phyloP scores from a whole-genome alignment of 2,329 filamentous ascomycete genomes.

The Penicillium thymicola region DNA sequence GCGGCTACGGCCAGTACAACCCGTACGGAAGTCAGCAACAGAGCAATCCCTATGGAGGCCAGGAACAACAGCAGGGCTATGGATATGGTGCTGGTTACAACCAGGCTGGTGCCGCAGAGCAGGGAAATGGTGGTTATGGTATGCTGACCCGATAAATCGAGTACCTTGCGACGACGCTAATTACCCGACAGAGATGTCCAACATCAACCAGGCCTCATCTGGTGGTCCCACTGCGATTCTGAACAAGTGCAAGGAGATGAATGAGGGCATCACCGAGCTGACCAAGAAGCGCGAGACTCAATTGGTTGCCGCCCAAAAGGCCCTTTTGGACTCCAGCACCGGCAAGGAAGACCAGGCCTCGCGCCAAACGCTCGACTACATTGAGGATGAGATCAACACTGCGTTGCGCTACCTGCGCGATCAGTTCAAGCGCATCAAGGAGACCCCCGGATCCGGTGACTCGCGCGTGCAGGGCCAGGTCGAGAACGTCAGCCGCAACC shows the following conservation, averaged over 20 bases:
- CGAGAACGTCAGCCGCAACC: constrained; percentile 70
- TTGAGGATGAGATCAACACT: constrained; percentile 77
- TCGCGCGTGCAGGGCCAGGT: constrained; percentile 76
- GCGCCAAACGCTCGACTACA: constrained; percentile 66
- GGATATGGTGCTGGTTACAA: constrained; percentile 27
- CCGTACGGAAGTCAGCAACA: constrained; percentile 46
- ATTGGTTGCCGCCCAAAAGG: constrained; percentile 62
- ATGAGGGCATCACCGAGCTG: constrained; percentile 71
- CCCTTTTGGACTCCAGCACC: constrained; percentile 72
- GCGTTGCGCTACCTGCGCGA: constrained; percentile 76
- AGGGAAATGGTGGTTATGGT: constrained; percentile 39
- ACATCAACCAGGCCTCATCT: constrained; percentile 24
- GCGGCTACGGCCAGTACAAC: constrained; percentile 55
- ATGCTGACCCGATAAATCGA: constrained; percentile 15
- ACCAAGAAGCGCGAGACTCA: constrained; percentile 54
- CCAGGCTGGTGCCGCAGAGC: constrained; percentile 30
- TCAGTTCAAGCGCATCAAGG: constrained; percentile 78
- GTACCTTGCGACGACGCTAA: constrained; percentile 17
- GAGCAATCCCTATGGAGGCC: constrained; percentile 29
- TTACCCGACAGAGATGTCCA: constrained; percentile 41
- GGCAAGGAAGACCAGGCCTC: constrained; percentile 63
- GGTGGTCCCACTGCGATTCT: constrained; percentile 72
- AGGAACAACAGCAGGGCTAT: constrained; percentile 24
- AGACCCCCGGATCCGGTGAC: constrained; percentile 69
- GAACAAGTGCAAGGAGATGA: constrained; percentile 79